Conservation (phyloP, 2,329 filamentous ascomycete genomes). For the Ceratocystis huliohia region DNA sequence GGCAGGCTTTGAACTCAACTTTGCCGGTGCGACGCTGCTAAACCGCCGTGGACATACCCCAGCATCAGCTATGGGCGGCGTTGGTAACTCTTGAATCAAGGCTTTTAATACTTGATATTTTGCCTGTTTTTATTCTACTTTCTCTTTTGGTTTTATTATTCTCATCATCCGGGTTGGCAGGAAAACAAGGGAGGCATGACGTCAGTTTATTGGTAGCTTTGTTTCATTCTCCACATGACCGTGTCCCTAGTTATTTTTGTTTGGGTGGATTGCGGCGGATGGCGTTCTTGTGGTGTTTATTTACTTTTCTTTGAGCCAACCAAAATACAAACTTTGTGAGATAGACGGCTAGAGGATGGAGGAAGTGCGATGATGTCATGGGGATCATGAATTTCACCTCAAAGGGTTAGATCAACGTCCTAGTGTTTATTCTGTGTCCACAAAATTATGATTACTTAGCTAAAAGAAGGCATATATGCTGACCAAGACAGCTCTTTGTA, state of each 20-base stretch:
- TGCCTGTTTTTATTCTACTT: slow-evolving; percentile 10
- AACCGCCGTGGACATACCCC: slow-evolving; percentile 51
- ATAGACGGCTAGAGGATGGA: not conserved
- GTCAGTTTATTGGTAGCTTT: not conserved
- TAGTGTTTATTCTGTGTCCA: not conserved
- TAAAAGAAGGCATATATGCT: slow-evolving; percentile 2
- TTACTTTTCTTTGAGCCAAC: not conserved
- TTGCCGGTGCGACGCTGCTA: slow-evolving; percentile 81
- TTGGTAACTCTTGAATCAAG: not conserved
- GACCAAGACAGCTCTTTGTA: slow-evolving; percentile 9
- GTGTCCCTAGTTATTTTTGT: not conserved
- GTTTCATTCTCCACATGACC: slow-evolving; percentile 3
- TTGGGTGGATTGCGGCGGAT: slow-evolving; percentile 13
- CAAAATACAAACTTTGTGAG: not conserved
- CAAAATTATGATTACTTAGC: not conserved
- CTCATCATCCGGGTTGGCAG: not conserved
- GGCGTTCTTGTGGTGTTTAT: not conserved
- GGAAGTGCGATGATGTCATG: slow-evolving; percentile 9
- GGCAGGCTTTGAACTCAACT: slow-evolving; percentile 80
- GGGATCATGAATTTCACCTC: not conserved
- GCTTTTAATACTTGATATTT: not conserved
- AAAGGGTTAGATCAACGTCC: not conserved
- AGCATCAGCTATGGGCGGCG: slow-evolving; percentile 31
- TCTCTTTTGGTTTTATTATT: slow-evolving; percentile 1
- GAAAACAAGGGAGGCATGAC: slow-evolving; percentile 4